A percentile compares a stretch with the other conserved stretches of the same genome.
Evolutionary conservation across 495 filamentous ascomycete genomes (phyloP).

Genomic region (Xylaria nigripes): DNA sequence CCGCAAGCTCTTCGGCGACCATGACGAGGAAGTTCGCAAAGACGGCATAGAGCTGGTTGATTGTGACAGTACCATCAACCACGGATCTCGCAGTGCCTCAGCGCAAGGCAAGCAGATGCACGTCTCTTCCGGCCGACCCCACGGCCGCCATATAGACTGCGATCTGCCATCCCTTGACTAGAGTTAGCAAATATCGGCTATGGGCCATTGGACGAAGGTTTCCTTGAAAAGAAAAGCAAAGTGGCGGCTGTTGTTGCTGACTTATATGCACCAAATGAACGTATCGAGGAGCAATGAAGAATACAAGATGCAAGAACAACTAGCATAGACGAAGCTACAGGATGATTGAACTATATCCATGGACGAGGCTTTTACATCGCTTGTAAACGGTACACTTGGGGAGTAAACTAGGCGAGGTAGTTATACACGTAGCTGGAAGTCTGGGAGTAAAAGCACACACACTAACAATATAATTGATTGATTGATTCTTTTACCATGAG

Average conservation of each 20-base stretch:
- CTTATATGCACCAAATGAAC: conserved; percentile 5
- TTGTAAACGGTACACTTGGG: background rate
- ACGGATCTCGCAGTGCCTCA: conserved; percentile 23
- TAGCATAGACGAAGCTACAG: conserved; percentile 2
- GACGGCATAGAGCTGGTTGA: conserved; percentile 25
- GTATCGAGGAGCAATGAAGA: conserved; percentile 2
- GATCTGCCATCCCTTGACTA: conserved; percentile 23
- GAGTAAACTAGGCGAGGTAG: background rate
- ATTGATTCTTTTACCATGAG: no score
- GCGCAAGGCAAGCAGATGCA: conserved; percentile 19
- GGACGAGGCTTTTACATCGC: conserved; percentile 7
- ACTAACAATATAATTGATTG: no score
- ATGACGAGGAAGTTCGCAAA: conserved; percentile 14
- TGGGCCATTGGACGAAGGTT: background rate
- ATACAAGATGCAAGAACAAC: background rate
- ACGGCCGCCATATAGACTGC: conserved; percentile 8
- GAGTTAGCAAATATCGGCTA: background rate
- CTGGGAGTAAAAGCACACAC: background rate
- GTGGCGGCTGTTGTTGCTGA: background rate
- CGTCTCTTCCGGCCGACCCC: conserved; percentile 6
- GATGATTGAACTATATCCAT: background rate
- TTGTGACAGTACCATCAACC: conserved; percentile 21
- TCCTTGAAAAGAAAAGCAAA: background rate
- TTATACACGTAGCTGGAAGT: background rate
- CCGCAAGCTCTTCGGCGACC: conserved; percentile 10